These are phyloP conservation scores for Emergomyces orientalis DNA, from an alignment of 2,329 filamentous ascomycete species.

Conservation along the genomic window DNA sequence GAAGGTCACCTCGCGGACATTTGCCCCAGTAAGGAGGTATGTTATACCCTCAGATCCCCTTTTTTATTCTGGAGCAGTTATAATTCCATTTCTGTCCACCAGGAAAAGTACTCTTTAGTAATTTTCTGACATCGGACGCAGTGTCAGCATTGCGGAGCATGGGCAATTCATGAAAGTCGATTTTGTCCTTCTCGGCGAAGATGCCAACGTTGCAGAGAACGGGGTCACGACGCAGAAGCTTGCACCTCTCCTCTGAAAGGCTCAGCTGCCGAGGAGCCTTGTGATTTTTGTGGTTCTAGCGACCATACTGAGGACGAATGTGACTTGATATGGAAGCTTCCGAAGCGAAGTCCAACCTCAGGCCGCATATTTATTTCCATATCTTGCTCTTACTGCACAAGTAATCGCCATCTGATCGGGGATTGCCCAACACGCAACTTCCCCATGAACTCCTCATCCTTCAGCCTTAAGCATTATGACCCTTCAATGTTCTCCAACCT, in stretches of 20 bases:
- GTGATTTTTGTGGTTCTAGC: constrained; percentile 49
- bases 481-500: constrained; percentile 32
- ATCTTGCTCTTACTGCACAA: constrained; percentile 37
- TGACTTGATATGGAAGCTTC: constrained; percentile 48
- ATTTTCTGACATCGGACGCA: constrained; percentile 14
- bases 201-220: constrained; percentile 51
- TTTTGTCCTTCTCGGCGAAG: constrained; percentile 34
- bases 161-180: constrained; percentile 32
- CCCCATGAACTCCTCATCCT: constrained; percentile 28
- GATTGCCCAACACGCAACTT: constrained; percentile 32
- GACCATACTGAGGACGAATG: constrained; percentile 54
- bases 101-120: not conserved
- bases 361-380: constrained; percentile 33
- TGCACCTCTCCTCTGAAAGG: constrained; percentile 53
- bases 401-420: constrained; percentile 35
- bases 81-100: not conserved
- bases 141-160: constrained; percentile 37
- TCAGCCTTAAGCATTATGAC: constrained; percentile 32
- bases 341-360: constrained; percentile 19
- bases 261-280: constrained; percentile 46
- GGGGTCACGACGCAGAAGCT: constrained; percentile 46
- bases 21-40: constrained; percentile 37
- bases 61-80: not conserved
- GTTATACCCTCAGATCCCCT: constrained; percentile 8
- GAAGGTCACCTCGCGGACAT: constrained; percentile 36